Evolutionary conservation across 495 filamentous ascomycete species (phyloP).

Genomic region (Trichoderma asperelloides): DNA sequence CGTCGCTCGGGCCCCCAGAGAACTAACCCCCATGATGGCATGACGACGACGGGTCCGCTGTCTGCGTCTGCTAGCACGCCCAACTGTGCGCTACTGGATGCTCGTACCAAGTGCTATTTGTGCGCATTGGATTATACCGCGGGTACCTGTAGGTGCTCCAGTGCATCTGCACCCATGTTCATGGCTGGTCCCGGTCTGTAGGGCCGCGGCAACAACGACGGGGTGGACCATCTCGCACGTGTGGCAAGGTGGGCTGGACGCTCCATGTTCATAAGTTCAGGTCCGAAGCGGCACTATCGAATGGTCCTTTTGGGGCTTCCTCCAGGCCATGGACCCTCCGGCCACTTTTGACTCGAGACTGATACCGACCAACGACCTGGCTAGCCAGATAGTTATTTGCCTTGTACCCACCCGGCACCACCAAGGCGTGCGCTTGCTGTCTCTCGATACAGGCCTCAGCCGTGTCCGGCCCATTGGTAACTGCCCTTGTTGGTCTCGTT

Average conservation of each 20-base stretch:
- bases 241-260: slow-evolving; percentile 1
- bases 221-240: background rate
- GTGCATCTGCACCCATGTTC: background rate
- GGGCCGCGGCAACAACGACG: slow-evolving; percentile 1
- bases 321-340: slow-evolving; percentile 3
- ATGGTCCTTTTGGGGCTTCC: slow-evolving; percentile 8
- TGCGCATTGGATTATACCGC: background rate
- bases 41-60: slow-evolving; percentile 2
- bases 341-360: slow-evolving; percentile 5
- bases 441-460: background rate
- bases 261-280: slow-evolving; percentile 6
- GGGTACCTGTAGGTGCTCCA: background rate
- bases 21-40: background rate
- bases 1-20: background rate
- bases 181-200: background rate
- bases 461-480: slow-evolving; percentile 6
- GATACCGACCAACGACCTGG: slow-evolving; percentile 6
- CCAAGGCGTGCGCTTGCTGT: background rate
- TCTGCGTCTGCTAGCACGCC: background rate
- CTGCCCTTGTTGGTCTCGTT: slow-evolving; percentile 8
- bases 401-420: slow-evolving; percentile 4
- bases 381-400: background rate
- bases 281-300: slow-evolving; percentile 4
- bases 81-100: background rate
- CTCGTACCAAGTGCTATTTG: background rate